Base-by-base conservation (phyloP, 1,139 yeast species). In the Hyphopichia pseudoburtonii region DNA sequence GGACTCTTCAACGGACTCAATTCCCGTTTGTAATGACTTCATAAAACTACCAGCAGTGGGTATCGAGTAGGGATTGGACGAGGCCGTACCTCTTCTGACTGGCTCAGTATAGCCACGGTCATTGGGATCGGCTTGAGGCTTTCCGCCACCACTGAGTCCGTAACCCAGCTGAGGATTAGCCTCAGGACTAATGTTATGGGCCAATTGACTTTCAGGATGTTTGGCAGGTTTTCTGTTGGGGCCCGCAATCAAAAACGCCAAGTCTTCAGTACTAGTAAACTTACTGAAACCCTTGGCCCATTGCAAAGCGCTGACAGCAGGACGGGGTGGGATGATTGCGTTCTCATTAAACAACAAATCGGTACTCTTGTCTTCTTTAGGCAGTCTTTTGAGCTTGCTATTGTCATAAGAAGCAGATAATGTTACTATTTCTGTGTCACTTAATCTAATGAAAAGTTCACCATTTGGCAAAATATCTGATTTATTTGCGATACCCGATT, bases 261-360 rank as follows among this genome's bases (percentile, higher is more conserved):
- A 62, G 44, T 87, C 96, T 2, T 74, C 72, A 24, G 75, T 60
- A 3, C 80, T 67, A 12, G 84, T 73, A 42, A 73, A 72, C 29
- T 76, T 78, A 1, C 82, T 73, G 37, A 57, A 68, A 5, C 96
- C 96, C 48, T 83, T 80, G 9, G 94, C 88, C 95, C 97, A 86
- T 60, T 84, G 94, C 37, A 87, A 68, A 0, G 95, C 79, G 35
- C 89, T 79, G 5, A 87, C 80, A 4, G 79, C 72, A 1, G 98
- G 98, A 33, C 97, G 73, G 17, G 80, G 78, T 1, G 96, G 95
- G 10, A 86, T 78, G 14, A 73, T 60, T 11, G 81, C 64, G 39
- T 75, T 76, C 17, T 76, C 79, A 46, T 82, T 79, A 59, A 82
- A 84, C 24, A 84, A 57, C 5, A 66, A 55, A 50, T 81, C 88